Evolutionary conservation across 805 yeast genomes (phyloP).

Genomic region (Metschnikowia continentalis): DNA sequence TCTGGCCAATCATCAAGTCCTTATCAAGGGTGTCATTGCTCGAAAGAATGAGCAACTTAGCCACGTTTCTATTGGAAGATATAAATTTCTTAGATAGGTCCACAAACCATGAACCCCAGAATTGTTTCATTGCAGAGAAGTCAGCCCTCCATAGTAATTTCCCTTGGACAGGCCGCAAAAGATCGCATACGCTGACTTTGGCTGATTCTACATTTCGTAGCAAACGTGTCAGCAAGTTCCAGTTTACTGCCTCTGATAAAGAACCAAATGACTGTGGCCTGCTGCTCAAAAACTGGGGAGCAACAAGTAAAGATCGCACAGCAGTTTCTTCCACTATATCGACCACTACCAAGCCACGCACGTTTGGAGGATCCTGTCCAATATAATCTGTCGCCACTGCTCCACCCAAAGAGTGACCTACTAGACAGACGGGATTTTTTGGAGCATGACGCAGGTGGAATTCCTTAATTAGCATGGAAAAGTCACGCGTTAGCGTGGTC

Average conservation of each 20-base stretch:
- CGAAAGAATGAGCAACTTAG: constrained; percentile 75
- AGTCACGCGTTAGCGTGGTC: constrained; percentile 55
- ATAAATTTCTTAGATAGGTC: constrained; percentile 55
- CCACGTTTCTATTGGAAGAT: constrained; percentile 20
- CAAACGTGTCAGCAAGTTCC: constrained; percentile 66
- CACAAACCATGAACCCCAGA: constrained; percentile 82
- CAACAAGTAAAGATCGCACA: constrained; percentile 56
- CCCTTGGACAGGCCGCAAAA: constrained; percentile 32
- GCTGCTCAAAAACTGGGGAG: constrained; percentile 60
- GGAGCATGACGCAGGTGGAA: constrained; percentile 25
- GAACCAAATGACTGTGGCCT: constrained; percentile 60
- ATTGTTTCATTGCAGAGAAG: constrained; percentile 54
- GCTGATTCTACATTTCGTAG: constrained; percentile 63
- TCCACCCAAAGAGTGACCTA: constrained; percentile 95
- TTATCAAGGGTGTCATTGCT: constrained; percentile 89
- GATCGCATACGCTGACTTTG: constrained; percentile 68
- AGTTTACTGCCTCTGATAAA: constrained; percentile 61
- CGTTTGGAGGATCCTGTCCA: constrained; percentile 18
- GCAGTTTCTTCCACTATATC: constrained; percentile 97
- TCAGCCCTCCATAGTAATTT: constrained; percentile 59
- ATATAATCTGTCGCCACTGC: constrained; percentile 63
- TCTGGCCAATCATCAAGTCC: constrained; percentile 85
- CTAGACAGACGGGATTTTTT: constrained; percentile 41
- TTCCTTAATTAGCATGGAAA: constrained; percentile 41
- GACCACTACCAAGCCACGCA: constrained; percentile 70